These are phyloP conservation scores for Botrytis elliptica DNA, from an alignment of 2,329 filamentous ascomycete genomes.

Conservation along the genomic window DNA sequence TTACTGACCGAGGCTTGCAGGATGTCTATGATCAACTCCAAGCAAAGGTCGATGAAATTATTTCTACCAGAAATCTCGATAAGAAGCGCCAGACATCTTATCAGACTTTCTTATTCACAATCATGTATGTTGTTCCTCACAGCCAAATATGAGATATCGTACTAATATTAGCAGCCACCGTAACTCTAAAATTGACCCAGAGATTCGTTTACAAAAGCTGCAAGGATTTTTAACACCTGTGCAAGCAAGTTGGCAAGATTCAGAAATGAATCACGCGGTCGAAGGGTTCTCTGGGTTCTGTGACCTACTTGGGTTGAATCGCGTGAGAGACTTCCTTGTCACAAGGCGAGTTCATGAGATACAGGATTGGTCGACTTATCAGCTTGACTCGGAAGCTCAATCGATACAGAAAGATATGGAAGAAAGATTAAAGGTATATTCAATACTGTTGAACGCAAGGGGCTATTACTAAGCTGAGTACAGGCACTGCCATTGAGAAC, in stretches of 20 bases:
- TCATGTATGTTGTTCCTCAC: conserved; percentile 57
- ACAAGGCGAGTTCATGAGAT: conserved; percentile 71
- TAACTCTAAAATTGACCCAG: conserved; percentile 68
- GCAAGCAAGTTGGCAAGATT: conserved; percentile 74
- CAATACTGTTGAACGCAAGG: neutral
- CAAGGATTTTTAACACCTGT: conserved; percentile 80
- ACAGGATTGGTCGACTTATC: conserved; percentile 76
- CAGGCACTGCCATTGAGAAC: conserved; percentile 72
- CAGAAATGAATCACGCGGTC: conserved; percentile 66
- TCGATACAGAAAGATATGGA: conserved; percentile 76
- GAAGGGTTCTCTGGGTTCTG: conserved; percentile 78
- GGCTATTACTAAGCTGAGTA: neutral
- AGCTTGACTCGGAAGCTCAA: conserved; percentile 76
- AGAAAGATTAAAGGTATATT: conserved; percentile 63
- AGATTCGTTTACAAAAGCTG: conserved; percentile 69
- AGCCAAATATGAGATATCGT: neutral
- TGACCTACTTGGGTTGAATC: conserved; percentile 72
- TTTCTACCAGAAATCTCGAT: conserved; percentile 69
- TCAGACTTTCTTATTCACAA: conserved; percentile 88
- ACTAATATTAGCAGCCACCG: conserved; percentile 62
- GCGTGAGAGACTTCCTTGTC: conserved; percentile 76
- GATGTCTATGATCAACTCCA: conserved; percentile 87
- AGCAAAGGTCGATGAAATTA: conserved; percentile 76
- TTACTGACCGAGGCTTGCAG: conserved; percentile 39
- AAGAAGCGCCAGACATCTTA: conserved; percentile 84